Evolutionary conservation across 169 alveolate species (phyloP), one percentile per base, ranked within the genome.

Genomic region (Babesia bigemina): DNA sequence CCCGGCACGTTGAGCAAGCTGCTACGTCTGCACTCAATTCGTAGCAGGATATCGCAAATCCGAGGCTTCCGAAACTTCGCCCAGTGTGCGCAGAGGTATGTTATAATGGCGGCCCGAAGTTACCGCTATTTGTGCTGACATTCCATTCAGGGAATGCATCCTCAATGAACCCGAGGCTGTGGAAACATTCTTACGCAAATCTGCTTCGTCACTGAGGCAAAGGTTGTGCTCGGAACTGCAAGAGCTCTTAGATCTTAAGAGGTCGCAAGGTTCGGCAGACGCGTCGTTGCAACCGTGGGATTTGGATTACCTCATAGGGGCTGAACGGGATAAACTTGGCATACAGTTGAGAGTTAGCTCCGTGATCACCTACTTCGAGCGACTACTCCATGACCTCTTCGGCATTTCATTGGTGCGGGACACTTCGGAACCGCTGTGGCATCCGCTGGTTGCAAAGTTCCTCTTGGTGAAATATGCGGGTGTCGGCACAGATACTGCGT

Each of bases 281-380:
- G 44, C 50, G 1, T 22, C 50, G 11, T n/a, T 82, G 55, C 45
- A 49, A 4, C 89, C 89, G 11, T 82, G 89, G 89, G 89, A 82
- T 45, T 16, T 82, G 59, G 89, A 82, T 44, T 66, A 73, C 26
- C 67, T 82, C 39, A 53, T 82, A 14, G 55, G 58, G 9, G 14
- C 26, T 33, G 58, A 52, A 28, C 72, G 75, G 19, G 76, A 67
- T 48, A 74, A 73, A 39, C 36, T 49, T 7, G 56, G 49, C 2
- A 62, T 73, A 21, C 45, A 47, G 33, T 36, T 82, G 17, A 33
- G 67, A 26, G 61, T 82, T 12, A 39, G 61, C 6, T 48, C 89
- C 22, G 61, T 82, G 22, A 21, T 82, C 50, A 36, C 48, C 6
- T 82, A 73, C 47, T 82, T 82, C 67, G 67, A 73, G 48, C 24